Base-by-base conservation (phyloP, 805 yeast species). In the Brettanomyces naardenensis region DNA sequence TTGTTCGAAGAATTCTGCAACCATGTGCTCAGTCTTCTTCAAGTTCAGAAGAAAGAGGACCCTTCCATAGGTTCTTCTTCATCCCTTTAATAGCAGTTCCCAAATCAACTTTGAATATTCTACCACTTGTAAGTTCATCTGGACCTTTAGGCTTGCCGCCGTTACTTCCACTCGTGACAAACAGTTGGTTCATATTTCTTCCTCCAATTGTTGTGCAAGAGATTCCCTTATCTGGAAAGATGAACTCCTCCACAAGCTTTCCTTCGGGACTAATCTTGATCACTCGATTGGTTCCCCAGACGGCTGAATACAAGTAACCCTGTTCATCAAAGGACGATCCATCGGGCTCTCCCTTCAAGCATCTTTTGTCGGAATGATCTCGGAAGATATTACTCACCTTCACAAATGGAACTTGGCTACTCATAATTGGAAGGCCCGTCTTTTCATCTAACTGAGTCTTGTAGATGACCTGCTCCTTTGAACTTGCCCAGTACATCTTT, bases 121-220 rank as follows among this genome's bases (percentile, higher is more conserved):
- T 62, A 2, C 89, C 89, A 22, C 89, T 87, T 11, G 68, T 51
- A 45, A 76, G 81, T 4, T 51, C 54, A 19, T 48, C 48, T 5
- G 59, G 58, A 46, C 35, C 30, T 20, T 23, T 30, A 5, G 51
- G 54, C n/a, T 44, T 47, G 3, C 56, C 58, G 35, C 34, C 37
- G 40, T 63, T 52, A 45, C 75, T 74, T 2, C 81, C 95, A 15
- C 80, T 69, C 3, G 94, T 82, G 27, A 86, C 73, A 48, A 71
- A 80, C 39, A 87, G 45, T 36, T 76, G 80, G 50, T 75, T 71
- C 38, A 64, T 52, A 15, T 74, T 58, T 19, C 54, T 52, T 5
- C 88, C 94, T n/a, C 82, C 80, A 41, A 82, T 68, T 2, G 80
- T 69, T 29, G 80, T 78, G 45, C 94, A 83, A 4, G 85, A 71